Base-by-base conservation (phyloP, 257 asterid genomes). In the Salvia hispanica region DNA sequence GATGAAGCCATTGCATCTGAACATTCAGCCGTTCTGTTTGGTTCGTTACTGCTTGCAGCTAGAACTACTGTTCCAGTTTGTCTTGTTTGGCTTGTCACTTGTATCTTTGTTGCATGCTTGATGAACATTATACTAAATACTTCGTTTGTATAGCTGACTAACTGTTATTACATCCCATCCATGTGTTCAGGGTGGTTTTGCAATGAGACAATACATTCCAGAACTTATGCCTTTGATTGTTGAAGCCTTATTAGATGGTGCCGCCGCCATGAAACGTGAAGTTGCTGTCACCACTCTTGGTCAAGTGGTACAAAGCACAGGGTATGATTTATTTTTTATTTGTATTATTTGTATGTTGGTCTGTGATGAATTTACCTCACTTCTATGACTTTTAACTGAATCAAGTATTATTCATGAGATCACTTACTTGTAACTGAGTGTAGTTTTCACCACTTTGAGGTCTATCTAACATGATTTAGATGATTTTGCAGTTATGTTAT, bases 271-370 rank as follows among this genome's bases (percentile, higher is more conserved):
- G 72, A 94, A 91, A 81, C 99, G 99, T 54, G 97, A 94, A 84
- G 97, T 94, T 72, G 97, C 99, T 31, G 96, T 94, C 66, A 84
- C 96, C 60, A 94, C 99, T 60, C 95, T 94, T 34, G 99, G 99
- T 79, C 99, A 91, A 81, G 97, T 94, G 77, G 96, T 94, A 58
- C 99, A 94, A 77, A 91, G 97, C 85, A 94, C 99, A 3, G 99
- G 99, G 99, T 91, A 84, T 67, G 89, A n/a, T 43, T 56, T 58
- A 16, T 58, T 63, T 74, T 25, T 68, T 33, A 66, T 69, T 63
- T 12, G 63, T 70, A 57, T 63, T 70, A 48, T 57, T 64, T 69
- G 39, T 45, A 56, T 58, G 28, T 53, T 14, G 42, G 42, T 55
- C 40, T 37, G 7, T 46, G 11, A 66, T 50, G 39, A 28, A 34